Base-by-base conservation (phyloP, 2,329 filamentous ascomycete species). In the Talaromyces sp. region DNA sequence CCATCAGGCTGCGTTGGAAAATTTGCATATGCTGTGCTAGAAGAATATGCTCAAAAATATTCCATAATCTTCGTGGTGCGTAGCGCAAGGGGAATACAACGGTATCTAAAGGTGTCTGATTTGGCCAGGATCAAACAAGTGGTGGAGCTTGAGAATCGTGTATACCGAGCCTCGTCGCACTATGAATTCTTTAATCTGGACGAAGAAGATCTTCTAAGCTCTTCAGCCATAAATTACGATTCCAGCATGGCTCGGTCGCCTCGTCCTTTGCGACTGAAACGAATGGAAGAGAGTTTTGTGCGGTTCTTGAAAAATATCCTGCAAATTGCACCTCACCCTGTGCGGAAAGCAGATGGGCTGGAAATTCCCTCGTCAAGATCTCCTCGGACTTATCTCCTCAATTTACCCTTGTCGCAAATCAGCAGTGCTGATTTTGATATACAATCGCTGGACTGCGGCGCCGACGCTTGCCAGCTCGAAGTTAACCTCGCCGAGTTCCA, bases 101-200 rank as follows among this genome's bases (percentile, higher is more conserved):
- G 9, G 8, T 53, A 53, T 53, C 49, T 53, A 1, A 53, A 53
- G 30, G 25, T n/a, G 7, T 27, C 49, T 28, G 49, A 53, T 53
- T 10, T 30, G 28, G 15, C 17, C 27, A 53, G 17, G 49, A 9
- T 53, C 13, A 53, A 8, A 11, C 13, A 22, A 53, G 25, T 28
- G 13, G 15, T 53, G 22, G 49, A 53, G 3, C 49, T 53, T 27
- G 25, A 53, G 22, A 53, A 53, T 53, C 49, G 25, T 5, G 25
- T 53, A 8, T 53, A 53, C 11, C 22, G 52, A 30, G 11, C 25
- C 28, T 39, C 42, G 17, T 59, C 52, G n/a, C 13, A 53, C 27
- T 44, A 44, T 44, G 39, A 33, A 47, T 52, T 58, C 56, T 27
- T 28, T 33, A 36, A 44, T 33, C 42, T 63, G 36, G 10, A 59